Percentiles rank a stretch among this genome's conserved stretches.
Conservation (phyloP, 1,284 basidiomycete genomes). For the Leccinum pachyderme region DNA sequence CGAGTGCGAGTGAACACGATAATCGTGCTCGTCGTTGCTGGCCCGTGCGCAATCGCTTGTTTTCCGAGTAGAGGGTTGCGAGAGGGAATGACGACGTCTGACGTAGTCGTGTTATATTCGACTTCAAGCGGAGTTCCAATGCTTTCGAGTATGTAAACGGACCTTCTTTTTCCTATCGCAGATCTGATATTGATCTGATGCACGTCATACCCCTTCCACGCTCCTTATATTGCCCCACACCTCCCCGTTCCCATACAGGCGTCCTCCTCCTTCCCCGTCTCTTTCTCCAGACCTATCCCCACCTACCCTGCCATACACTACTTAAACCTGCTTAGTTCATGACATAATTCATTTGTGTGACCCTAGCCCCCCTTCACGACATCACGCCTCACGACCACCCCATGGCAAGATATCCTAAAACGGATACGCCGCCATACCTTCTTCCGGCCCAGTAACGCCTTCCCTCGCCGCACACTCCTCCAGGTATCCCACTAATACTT, state of each 20-base stretch:
- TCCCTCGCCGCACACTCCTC: conserved; percentile 41
- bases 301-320: not conserved
- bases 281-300: not conserved
- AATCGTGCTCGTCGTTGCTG: conserved; percentile 22
- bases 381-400: conserved; percentile 4
- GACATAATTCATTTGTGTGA: conserved; percentile 3
- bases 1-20: conserved; percentile 5
- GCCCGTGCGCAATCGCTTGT: conserved; percentile 32
- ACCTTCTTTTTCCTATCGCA: conserved; percentile 31
- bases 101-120: conserved; percentile 41
- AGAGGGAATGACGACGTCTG: conserved; percentile 38
- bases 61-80: conserved; percentile 33
- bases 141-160: not conserved
- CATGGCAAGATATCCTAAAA: conserved; percentile 11
- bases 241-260: not conserved
- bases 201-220: conserved; percentile 33
- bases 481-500: conserved; percentile 44
- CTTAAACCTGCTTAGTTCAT: not conserved
- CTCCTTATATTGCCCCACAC: conserved; percentile 25
- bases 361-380: not conserved
- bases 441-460: conserved; percentile 1
- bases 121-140: conserved; percentile 39
- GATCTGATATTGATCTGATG: conserved; percentile 36
- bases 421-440: conserved; percentile 9
- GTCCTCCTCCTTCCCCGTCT: not conserved